A percentile compares a stretch with the other conserved stretches of the same genome.
Evolutionary conservation across 2,329 filamentous ascomycete genomes (phyloP).

Genomic region (Aureobasidium lini): DNA sequence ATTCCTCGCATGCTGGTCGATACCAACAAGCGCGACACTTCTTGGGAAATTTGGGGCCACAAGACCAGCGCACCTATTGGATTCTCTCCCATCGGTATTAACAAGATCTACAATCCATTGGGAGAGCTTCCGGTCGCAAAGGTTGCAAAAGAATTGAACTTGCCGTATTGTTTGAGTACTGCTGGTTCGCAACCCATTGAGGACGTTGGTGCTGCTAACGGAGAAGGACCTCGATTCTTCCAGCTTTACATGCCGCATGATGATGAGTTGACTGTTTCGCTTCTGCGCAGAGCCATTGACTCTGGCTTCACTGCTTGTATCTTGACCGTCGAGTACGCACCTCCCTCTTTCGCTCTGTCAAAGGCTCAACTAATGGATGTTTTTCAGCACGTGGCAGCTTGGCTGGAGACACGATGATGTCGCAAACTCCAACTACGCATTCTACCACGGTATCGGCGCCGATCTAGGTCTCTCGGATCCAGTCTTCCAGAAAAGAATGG

Average conservation of each 20-base stretch:
- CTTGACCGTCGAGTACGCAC: constrained; percentile 45
- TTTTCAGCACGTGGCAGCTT: constrained; percentile 48
- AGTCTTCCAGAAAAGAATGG: constrained; percentile 49
- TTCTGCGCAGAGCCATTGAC: constrained; percentile 49
- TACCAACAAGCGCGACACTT: constrained; percentile 51
- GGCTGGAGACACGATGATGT: constrained; percentile 55
- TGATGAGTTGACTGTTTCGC: constrained; percentile 49
- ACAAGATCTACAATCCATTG: constrained; percentile 54
- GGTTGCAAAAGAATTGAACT: constrained; percentile 51
- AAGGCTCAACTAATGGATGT: neutral
- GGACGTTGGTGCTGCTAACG: constrained; percentile 50
- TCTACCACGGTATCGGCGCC: constrained; percentile 53
- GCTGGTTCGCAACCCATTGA: constrained; percentile 52
- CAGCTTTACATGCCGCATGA: constrained; percentile 60
- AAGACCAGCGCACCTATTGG: constrained; percentile 53
- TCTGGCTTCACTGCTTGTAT: constrained; percentile 52
- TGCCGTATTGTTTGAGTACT: constrained; percentile 54
- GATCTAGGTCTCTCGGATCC: constrained; percentile 53
- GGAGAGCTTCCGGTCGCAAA: constrained; percentile 54
- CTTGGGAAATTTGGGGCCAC: constrained; percentile 53
- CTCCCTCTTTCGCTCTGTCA: too few species aligned
- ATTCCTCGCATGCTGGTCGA: constrained; percentile 55
- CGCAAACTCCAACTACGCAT: constrained; percentile 52
- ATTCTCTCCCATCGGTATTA: constrained; percentile 59
- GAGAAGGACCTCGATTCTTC: constrained; percentile 47